Conservation (phyloP, 2,329 filamentous ascomycete species). For the Pseudogymnoascus sp. region DNA sequence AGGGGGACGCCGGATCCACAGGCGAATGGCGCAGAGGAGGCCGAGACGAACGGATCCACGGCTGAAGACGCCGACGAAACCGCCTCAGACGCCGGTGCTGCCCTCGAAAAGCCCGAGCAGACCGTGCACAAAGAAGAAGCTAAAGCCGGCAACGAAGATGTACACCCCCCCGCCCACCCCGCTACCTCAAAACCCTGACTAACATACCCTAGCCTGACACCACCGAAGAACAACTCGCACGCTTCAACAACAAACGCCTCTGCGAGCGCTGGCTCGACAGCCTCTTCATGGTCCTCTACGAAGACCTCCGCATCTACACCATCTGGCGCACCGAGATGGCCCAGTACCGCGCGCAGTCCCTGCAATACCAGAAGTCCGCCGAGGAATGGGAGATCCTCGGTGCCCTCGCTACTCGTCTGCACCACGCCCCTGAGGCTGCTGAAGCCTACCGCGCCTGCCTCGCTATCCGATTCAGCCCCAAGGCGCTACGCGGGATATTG, state of each 20-base stretch:
- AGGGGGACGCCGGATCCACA: constrained; percentile 57
- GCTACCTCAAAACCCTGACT: constrained; percentile 21
- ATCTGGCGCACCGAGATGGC: constrained; percentile 99
- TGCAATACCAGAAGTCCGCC: constrained; percentile 92
- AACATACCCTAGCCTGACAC: constrained; percentile 43
- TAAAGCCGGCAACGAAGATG: constrained; percentile 66
- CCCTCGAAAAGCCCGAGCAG: constrained; percentile 70
- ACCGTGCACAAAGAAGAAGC: constrained; percentile 68
- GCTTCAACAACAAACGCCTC: constrained; percentile 92
- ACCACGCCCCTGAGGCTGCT: constrained; percentile 82
- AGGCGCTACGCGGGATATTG: constrained; percentile 78
- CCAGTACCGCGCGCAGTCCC: constrained; percentile 84
- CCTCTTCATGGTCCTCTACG: constrained; percentile 97
- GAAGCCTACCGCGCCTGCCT: constrained; percentile 90
- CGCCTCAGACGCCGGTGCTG: constrained; percentile 12
- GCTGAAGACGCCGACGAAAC: constrained; percentile 18
- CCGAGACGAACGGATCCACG: constrained; percentile 22
- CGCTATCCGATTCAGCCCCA: constrained; percentile 81
- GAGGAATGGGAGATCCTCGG: constrained; percentile 98
- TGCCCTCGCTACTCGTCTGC: constrained; percentile 81
- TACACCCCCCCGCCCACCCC: constrained; percentile 30
- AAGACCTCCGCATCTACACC: constrained; percentile 94
- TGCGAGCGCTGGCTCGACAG: constrained; percentile 98
- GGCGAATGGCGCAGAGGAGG: constrained; percentile 31
- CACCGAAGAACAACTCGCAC: constrained; percentile 67